Evolutionary conservation across 2,329 filamentous ascomycete genomes (phyloP), one percentile per base, ranked within the genome.

Genomic region (Colletotrichum lini): DNA sequence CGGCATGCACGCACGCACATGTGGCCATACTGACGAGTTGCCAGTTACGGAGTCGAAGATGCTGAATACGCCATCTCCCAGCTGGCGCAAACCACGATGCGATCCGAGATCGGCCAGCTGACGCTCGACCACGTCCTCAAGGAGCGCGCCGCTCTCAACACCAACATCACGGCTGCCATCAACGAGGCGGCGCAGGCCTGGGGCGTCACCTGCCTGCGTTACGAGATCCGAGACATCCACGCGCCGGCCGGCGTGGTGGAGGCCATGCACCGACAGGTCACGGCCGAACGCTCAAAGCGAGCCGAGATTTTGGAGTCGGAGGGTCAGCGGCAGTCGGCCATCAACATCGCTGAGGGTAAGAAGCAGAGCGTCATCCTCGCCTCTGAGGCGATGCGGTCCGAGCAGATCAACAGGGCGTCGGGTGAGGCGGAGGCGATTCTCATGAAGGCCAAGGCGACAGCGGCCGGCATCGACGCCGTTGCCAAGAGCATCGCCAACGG

Each of bases 41-140:
- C 26, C 74, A 98, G 95, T 83, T 99, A 99, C 81, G 96, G 96
- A 47, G 96, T 99, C 42, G 96, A 99, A 84, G 96, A 99, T 80
- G 96, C 96, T 73, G 96, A 99, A 82, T 99, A 99, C 82, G 96
- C 96, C 82, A 98, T 99, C 80, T 96, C 94, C 10, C 96, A 99
- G 81, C 92, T 99, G 57, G 96, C 96, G 18, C 96, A 99, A 84
- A 99, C 96, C 13, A 98, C 96, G 0, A 99, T 99, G 96, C 94
- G 96, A 78, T 97, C 93, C 78, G 96, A 99, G 83, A 99, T 99
- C 78, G 96, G 96, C 74, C 96, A 98, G 82, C 88, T 99, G 72
- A 94, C 94, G 0, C 93, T 99, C 77, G 96, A 99, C 83, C 96
- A 99, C 83, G 96, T 99, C 54, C 89, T 99, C 70, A 98, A 98